A percentile compares a stretch with the other conserved stretches of the same genome.
Conservation (phyloP, 1,139 yeast genomes). For the Saccharomyces hybrid region DNA sequence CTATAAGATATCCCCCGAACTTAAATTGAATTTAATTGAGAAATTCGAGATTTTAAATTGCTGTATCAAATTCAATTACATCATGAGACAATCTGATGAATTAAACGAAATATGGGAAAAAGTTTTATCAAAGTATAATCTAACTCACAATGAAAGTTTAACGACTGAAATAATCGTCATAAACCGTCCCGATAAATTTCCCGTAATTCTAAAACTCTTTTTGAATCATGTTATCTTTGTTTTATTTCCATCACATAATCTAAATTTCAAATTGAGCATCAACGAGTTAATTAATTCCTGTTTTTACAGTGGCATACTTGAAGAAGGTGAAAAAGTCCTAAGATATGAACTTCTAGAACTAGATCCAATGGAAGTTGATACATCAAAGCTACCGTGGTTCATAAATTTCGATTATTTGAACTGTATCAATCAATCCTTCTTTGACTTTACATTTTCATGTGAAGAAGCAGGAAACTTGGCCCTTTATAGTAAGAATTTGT, state of each 20-base stretch:
- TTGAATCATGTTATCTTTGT: conserved; percentile 26
- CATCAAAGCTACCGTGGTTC: conserved; percentile 33
- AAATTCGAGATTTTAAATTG: conserved; percentile 49
- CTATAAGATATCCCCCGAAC: conserved; percentile 29
- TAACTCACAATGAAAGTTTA: conserved; percentile 1
- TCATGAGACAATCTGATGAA: conserved; percentile 14
- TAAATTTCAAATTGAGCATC: conserved; percentile 29
- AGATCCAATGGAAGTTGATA: conserved; percentile 21
- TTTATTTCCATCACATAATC: conserved; percentile 14
- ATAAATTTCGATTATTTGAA: conserved; percentile 21
- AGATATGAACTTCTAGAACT: conserved; percentile 29
- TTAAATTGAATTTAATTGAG: conserved; percentile 26
- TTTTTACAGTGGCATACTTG: conserved; percentile 37
- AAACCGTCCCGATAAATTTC: conserved; percentile 33
- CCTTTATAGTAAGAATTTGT: conserved; percentile 12
- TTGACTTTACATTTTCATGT: conserved; percentile 20
- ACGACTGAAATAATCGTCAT: conserved; percentile 18
- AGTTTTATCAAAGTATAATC: conserved; percentile 10
- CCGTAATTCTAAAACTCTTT: conserved; percentile 35
- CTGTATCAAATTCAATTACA: conserved; percentile 38
- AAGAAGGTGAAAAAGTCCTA: conserved; percentile 38
- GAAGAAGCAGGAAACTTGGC: conserved; percentile 3
- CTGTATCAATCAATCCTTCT: conserved; percentile 28
- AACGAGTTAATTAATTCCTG: conserved; percentile 36
- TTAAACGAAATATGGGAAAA: conserved; percentile 18